Conservation (phyloP, 73 alveolate genomes). For the Tetrahymena malaccensis region DNA sequence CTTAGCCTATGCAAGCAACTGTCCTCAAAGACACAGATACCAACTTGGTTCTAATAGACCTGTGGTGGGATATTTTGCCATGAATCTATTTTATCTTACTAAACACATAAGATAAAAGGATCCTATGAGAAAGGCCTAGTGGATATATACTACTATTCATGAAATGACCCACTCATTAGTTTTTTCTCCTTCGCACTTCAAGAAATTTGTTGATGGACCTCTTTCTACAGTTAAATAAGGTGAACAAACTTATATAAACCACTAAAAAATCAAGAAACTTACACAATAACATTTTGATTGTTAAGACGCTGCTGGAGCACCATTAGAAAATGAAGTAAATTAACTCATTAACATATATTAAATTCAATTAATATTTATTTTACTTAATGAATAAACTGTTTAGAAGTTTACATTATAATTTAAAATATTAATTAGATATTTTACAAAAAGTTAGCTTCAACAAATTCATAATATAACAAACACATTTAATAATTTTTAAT, state of each 20-base stretch:
- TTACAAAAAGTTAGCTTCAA: too few species aligned
- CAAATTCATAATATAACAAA: too few species aligned
- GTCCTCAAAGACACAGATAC: not conserved
- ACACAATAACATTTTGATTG: conserved; percentile 11
- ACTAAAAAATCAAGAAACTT: not conserved
- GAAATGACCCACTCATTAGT: conserved; percentile 22
- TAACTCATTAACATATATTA: not conserved
- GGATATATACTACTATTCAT: conserved; percentile 26
- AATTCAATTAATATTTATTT: too few species aligned
- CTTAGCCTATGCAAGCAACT: not conserved
- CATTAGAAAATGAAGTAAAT: conserved; percentile 14
- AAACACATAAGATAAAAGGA: not conserved
- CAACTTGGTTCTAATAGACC: not conserved
- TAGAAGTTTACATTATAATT: too few species aligned
- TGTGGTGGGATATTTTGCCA: not conserved
- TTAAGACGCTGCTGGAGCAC: conserved; percentile 17
- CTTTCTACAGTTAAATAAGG: not conserved
- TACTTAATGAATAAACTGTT: too few species aligned
- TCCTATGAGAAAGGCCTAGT: not conserved
- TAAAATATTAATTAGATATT: too few species aligned
- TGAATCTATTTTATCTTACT: not conserved
- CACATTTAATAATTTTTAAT: too few species aligned
- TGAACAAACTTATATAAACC: not conserved
- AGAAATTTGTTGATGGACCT: not conserved
- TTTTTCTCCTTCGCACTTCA: conserved; percentile 1